These are phyloP conservation scores for Alloteropsis angusta DNA, from an alignment of 202 grass and related monocot genomes.

Conservation along the genomic window DNA sequence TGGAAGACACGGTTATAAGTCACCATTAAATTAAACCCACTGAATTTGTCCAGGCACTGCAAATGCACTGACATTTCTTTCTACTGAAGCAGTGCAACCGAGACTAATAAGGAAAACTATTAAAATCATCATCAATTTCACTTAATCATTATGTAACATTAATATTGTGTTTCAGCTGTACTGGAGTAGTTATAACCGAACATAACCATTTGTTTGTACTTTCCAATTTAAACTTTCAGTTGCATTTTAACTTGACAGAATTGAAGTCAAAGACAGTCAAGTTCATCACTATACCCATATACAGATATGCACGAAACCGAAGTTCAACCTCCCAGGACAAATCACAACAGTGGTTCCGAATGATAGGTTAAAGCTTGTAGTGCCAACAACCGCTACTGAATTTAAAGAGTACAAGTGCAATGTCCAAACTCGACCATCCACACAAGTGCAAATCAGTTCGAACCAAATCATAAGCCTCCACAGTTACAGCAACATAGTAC, in stretches of 20 bases:
- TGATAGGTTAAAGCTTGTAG: too few species aligned
- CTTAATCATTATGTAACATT: background rate
- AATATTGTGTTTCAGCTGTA: background rate
- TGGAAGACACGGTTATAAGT: slow-evolving; percentile 20
- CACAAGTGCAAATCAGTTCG: too few species aligned
- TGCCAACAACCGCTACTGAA: too few species aligned
- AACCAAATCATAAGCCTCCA: too few species aligned
- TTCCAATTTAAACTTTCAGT: background rate
- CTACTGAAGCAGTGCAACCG: background rate
- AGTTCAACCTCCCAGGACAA: background rate
- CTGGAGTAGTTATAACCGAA: background rate
- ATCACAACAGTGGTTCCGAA: background rate
- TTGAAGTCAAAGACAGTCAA: background rate
- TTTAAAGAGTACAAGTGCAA: too few species aligned
- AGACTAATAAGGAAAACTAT: background rate
- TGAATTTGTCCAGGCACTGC: background rate
- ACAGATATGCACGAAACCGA: background rate
- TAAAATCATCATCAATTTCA: background rate
- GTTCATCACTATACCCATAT: background rate
- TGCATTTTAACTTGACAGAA: background rate
- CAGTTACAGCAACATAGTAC: too few species aligned
- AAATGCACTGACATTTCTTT: background rate
- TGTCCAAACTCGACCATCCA: too few species aligned
- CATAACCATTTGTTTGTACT: background rate
- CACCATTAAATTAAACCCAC: background rate